Conservation (phyloP, 768 basidiomycete species). For the Rhodotorula sphaerocarpa region DNA sequence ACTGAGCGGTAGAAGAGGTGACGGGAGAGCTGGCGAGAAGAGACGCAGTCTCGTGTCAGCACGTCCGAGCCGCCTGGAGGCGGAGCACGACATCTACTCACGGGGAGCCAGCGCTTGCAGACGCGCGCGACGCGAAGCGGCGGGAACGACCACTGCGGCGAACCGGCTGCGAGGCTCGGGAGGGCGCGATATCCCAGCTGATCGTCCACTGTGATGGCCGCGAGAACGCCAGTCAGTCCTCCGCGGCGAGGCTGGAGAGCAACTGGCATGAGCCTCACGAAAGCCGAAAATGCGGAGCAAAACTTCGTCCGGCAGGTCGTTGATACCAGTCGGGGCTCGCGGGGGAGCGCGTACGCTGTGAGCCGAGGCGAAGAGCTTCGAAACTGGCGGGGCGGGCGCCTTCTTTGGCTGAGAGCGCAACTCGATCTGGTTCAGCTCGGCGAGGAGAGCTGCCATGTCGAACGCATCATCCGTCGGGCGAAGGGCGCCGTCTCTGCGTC, state of each 20-base stretch:
- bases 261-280: not conserved
- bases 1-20: slow-evolving; percentile 15
- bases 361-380: not conserved
- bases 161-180: not conserved
- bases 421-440: not conserved
- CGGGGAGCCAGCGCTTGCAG: slow-evolving; percentile 16
- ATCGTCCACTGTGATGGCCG: slow-evolving; percentile 14
- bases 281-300: slow-evolving; percentile 17
- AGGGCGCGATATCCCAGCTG: slow-evolving; percentile 7
- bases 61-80: not conserved
- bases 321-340: no score
- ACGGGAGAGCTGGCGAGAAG: not conserved
- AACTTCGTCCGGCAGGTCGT: slow-evolving; percentile 23
- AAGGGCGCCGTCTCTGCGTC: no score
- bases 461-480: no score
- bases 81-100: not conserved
- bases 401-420: no score
- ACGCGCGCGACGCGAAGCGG: slow-evolving; percentile 14
- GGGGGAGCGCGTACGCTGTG: no score
- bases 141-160: slow-evolving; percentile 9
- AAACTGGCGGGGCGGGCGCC: no score
- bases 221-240: not conserved
- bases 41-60: not conserved
- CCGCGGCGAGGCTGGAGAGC: no score
- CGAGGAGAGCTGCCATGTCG: no score